A percentile compares a stretch with the other conserved stretches of the same genome.
These are phyloP conservation scores for Carex scoparia DNA, from an alignment of 176 grass and related monocot species.

Conservation along the genomic window DNA sequence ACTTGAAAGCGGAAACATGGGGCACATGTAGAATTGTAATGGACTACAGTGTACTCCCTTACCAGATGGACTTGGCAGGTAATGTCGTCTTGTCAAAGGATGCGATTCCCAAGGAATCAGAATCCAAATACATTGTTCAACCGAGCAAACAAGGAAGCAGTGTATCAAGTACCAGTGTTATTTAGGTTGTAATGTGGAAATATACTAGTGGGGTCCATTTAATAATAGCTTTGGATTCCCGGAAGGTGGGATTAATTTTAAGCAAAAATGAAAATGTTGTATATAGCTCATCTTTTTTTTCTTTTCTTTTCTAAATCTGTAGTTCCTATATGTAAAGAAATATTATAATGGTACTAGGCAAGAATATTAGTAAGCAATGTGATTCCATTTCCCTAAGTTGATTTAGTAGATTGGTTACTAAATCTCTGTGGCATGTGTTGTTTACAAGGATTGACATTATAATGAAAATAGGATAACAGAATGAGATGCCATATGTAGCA, in stretches of 20 bases:
- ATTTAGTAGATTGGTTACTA: background rate
- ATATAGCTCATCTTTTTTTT: constrained; percentile 1
- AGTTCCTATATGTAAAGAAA: constrained; percentile 5
- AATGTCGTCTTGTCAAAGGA: constrained; percentile 62
- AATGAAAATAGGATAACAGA: too few relatives aligned
- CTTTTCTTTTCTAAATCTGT: background rate
- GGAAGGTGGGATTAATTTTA: background rate
- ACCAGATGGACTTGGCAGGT: constrained; percentile 64
- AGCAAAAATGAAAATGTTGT: constrained; percentile 7
- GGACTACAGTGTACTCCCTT: constrained; percentile 52
- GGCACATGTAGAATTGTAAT: constrained; percentile 65
- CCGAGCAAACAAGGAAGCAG: background rate
- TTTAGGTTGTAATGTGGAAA: constrained; percentile 10
- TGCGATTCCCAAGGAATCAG: constrained; percentile 5
- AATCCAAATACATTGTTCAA: constrained; percentile 13
- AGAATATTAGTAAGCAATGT: background rate
- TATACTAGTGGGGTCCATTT: background rate
- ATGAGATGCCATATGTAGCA: too few relatives aligned
- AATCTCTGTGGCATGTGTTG: too few relatives aligned
- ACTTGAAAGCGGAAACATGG: constrained; percentile 63
- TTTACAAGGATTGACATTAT: too few relatives aligned
- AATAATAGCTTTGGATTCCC: constrained; percentile 2
- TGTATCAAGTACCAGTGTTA: background rate
- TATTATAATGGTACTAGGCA: background rate
- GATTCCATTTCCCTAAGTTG: background rate